Percentiles rank a stretch among this genome's conserved stretches.
phyloP scores from a whole-genome alignment of 768 basidiomycete genomes.

The Rhizopogon vulgaris region DNA sequence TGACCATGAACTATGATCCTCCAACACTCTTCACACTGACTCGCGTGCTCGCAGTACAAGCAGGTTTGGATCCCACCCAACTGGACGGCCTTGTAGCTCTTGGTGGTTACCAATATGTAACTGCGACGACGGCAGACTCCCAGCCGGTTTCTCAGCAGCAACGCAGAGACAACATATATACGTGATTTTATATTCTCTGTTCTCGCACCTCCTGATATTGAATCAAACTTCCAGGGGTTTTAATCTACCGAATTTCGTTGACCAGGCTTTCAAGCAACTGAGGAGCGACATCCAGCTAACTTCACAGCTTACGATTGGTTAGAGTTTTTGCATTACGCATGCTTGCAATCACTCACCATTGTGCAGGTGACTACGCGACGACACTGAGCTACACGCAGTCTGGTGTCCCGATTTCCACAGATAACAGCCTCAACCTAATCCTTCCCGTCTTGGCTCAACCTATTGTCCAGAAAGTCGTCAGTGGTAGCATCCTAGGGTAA shows the following conservation, averaged over 20 bases:
- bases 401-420: conserved; percentile 52
- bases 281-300: conserved; percentile 54
- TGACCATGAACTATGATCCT: conserved; percentile 67
- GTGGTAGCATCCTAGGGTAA: conserved; percentile 49
- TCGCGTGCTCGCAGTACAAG: conserved; percentile 57
- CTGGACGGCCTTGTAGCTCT: conserved; percentile 61
- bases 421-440: conserved; percentile 54
- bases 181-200: conserved; percentile 31
- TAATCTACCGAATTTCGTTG: conserved; percentile 54
- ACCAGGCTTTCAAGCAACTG: conserved; percentile 60
- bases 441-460: conserved; percentile 67
- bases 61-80: conserved; percentile 52
- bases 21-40: conserved; percentile 65
- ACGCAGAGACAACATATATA: conserved; percentile 45
- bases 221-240: conserved; percentile 42
- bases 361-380: conserved; percentile 56
- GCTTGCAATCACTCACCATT: conserved; percentile 2
- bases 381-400: conserved; percentile 55
- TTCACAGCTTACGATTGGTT: conserved; percentile 53
- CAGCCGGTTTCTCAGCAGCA: conserved; percentile 14
- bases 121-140: conserved; percentile 27
- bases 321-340: not conserved
- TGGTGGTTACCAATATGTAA: conserved; percentile 60
- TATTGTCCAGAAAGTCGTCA: conserved; percentile 68
- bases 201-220: not conserved